Conservation (phyloP, 345 rosid genomes). For the Triadica sebifera region DNA sequence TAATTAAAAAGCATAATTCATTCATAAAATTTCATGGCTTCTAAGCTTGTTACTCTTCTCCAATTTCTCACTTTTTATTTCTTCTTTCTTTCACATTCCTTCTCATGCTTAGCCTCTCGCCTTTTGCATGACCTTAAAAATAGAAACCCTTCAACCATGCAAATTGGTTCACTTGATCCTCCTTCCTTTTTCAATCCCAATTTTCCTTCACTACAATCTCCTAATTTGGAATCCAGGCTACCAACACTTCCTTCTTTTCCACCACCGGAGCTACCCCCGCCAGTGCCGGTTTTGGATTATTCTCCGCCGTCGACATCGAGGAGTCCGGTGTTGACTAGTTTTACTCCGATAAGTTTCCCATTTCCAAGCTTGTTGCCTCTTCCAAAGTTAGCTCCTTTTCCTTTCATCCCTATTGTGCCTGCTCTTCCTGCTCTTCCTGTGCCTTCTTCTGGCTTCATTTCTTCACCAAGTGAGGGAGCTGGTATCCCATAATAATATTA, state of each 20-base stretch:
- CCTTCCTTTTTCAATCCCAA: neutral
- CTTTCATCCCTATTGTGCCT: slow-evolving; percentile 19
- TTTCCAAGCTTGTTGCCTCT: slow-evolving; percentile 15
- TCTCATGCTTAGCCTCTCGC: slow-evolving; percentile 3
- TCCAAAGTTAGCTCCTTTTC: slow-evolving; percentile 19
- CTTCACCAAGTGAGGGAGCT: slow-evolving; percentile 2
- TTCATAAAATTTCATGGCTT: neutral
- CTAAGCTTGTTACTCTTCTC: neutral
- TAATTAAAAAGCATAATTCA: neutral
- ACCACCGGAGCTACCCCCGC: neutral
- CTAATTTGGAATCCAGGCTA: too few relatives aligned
- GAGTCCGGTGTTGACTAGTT: neutral
- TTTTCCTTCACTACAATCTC: slow-evolving; percentile 1
- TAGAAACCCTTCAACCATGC: slow-evolving; percentile 1
- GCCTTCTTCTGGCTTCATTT: neutral
- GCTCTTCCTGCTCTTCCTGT: neutral
- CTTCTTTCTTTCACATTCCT: neutral
- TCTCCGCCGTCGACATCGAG: neutral
- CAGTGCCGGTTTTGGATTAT: neutral
- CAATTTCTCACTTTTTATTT: neutral
- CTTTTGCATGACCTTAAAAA: neutral
- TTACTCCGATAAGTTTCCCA: slow-evolving; percentile 6
- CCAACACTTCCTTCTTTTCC: neutral
- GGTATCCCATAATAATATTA: neutral
- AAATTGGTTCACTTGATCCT: neutral